phyloP scores from a whole-genome alignment of 108 stramenopile genomes.

The Stephanodiscus triporus region DNA sequence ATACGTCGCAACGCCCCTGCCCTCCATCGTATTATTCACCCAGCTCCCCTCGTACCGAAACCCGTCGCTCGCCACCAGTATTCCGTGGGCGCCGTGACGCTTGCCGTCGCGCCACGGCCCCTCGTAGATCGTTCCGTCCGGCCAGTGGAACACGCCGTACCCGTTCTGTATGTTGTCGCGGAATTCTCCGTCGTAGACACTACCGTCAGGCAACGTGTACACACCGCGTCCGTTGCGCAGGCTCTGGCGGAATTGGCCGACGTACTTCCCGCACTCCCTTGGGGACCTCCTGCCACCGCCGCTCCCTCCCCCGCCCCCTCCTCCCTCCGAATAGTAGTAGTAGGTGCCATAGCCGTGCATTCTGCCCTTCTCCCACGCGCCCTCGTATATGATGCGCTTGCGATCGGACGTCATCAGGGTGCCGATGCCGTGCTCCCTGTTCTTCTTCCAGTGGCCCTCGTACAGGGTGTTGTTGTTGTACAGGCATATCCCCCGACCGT shows the following conservation, averaged over 20 bases:
- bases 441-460: constrained; percentile 86
- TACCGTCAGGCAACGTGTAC: constrained; percentile 78
- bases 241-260: constrained; percentile 87
- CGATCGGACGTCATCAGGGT: constrained; percentile 80
- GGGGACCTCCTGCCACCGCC: background rate
- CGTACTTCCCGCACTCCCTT: constrained; percentile 59
- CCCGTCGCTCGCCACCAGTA: constrained; percentile 74
- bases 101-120: constrained; percentile 87
- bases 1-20: constrained; percentile 79
- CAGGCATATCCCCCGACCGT: constrained; percentile 84
- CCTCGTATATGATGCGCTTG: constrained; percentile 73
- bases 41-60: constrained; percentile 91
- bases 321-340: constrained; percentile 57
- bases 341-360: constrained; percentile 87
- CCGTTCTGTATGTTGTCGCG: constrained; percentile 80
- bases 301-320: background rate
- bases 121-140: constrained; percentile 73
- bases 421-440: constrained; percentile 88
- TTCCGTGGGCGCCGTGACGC: constrained; percentile 78
- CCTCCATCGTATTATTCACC: constrained; percentile 90
- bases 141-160: constrained; percentile 77
- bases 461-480: constrained; percentile 82
- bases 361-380: constrained; percentile 84
- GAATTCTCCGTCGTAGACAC: constrained; percentile 84
- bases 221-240: constrained; percentile 71